Evolutionary conservation across 2,329 filamentous ascomycete genomes (phyloP).

Genomic region (Paracamarosporium sp.): DNA sequence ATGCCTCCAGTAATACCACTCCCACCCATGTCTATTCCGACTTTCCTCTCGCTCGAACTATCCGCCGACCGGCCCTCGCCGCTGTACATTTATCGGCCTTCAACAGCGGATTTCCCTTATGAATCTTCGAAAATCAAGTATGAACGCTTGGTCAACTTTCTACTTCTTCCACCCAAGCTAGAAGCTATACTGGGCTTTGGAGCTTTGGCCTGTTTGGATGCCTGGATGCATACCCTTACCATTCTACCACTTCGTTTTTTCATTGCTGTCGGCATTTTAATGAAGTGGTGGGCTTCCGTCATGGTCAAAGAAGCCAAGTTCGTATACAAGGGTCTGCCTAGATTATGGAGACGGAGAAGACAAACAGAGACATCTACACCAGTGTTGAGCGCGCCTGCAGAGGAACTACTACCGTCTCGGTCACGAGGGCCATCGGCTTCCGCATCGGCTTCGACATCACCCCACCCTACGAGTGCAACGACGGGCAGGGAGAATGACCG

Average conservation of each 20-base stretch:
- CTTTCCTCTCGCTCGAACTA: conserved; percentile 70
- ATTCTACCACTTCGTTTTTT: conserved; percentile 89
- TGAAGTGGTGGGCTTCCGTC: conserved; percentile 79
- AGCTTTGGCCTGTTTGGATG: conserved; percentile 87
- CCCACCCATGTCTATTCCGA: conserved; percentile 68
- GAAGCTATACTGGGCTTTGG: conserved; percentile 89
- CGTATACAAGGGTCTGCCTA: conserved; percentile 79
- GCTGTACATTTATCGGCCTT: conserved; percentile 67
- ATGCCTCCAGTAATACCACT: conserved; percentile 63
- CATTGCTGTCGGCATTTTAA: conserved; percentile 77
- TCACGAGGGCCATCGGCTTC: conserved; percentile 36
- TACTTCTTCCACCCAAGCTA: conserved; percentile 80
- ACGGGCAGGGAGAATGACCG: conserved; percentile 31
- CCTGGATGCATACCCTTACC: conserved; percentile 96
- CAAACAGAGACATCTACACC: conserved; percentile 46
- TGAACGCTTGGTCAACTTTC: conserved; percentile 86
- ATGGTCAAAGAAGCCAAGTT: conserved; percentile 76
- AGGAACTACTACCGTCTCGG: conserved; percentile 32
- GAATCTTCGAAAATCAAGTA: conserved; percentile 93
- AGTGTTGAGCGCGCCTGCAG: conserved; percentile 27
- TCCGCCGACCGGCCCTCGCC: conserved; percentile 67
- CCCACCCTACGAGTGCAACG: conserved; percentile 20
- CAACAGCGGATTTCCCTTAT: conserved; percentile 72
- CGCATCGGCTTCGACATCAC: conserved; percentile 8
- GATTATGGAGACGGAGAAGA: conserved; percentile 74